Evolutionary conservation across 78 protist species (phyloP), one percentile per base, ranked within the genome.

Genomic region (Isochrysis galbana): DNA sequence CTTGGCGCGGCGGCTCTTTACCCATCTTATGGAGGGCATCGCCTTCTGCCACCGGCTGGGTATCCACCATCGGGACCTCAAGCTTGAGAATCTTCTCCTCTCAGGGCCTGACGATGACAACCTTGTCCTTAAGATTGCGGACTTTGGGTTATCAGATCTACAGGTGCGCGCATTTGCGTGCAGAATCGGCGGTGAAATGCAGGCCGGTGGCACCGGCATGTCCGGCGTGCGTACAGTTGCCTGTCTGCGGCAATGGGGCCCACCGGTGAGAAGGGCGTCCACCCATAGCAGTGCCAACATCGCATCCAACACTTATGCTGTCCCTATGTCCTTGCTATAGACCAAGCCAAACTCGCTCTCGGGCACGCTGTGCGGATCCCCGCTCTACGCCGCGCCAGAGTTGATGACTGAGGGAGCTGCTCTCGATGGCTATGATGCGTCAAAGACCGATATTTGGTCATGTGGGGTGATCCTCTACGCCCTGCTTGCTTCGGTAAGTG

Each of bases 381-480:
- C 87, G 34, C 87, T 78, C 54, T 78, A 78, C 87, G 87, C 87
- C 54, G 87, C 87, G 54, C 87, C 87, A 0, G 87, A 78, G 87
- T 34, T 78, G 34, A 39, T 78, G 87, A 61, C 74, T 23, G n/a
- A 61, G 14, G 84, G 47, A 23, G 84, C 84, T 3, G 87, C 87
- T 0, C 48, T 29, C 87, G 87, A 38, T 17, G 87, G 54, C 4
- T 80, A 80, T 51, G 54, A 42, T 38, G 55, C 88, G 48, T 0
- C 32, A 36, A 80, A 80, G 54, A 1, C 41, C 19, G 88, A 80
- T 51, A 38, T 80, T 23, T 80, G 88, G 88, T 44, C 55, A 23
- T 23, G 38, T 25, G 88, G 88, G 26, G 74, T 61, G 36, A 61
- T 61, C 74, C 74, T 61, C 36, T 80, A 80, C 88, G 88, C 88